phyloP scores from a whole-genome alignment of 495 filamentous ascomycete genomes.

The Lepraria neglecta region DNA sequence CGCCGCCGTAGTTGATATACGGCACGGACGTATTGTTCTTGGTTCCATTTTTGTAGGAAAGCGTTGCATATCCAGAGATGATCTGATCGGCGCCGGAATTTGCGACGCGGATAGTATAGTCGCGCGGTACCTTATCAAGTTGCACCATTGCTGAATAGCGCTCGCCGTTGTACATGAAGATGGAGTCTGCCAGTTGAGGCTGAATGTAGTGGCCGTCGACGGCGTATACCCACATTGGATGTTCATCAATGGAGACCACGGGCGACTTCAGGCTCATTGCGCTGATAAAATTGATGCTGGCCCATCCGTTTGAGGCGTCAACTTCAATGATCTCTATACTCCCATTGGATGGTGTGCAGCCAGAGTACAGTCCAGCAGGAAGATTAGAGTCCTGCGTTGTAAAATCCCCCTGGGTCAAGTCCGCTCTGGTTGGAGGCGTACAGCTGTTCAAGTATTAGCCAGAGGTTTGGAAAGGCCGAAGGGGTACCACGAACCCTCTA shows the following conservation, averaged over 20 bases:
- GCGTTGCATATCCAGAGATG: conserved; percentile 31
- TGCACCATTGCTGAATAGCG: conserved; percentile 39
- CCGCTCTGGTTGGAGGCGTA: conserved; percentile 15
- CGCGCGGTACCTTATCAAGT: conserved; percentile 30
- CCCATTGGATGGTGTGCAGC: conserved; percentile 34
- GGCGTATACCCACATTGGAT: conserved; percentile 41
- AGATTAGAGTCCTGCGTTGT: conserved; percentile 12
- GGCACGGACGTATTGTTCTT: not conserved
- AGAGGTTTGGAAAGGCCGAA: conserved; percentile 6
- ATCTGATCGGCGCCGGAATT: conserved; percentile 34
- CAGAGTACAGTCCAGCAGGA: conserved; percentile 26
- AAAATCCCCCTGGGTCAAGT: conserved; percentile 11
- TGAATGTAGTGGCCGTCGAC: conserved; percentile 42
- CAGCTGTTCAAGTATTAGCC: conserved; percentile 17
- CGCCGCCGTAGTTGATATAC: conserved; percentile 34
- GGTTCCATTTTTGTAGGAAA: conserved; percentile 27
- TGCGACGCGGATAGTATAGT: conserved; percentile 40
- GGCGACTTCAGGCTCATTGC: conserved; percentile 31
- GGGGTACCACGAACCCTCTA: conserved; percentile 1
- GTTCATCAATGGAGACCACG: conserved; percentile 39
- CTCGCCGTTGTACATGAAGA: conserved; percentile 38
- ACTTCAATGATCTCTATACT: conserved; percentile 30
- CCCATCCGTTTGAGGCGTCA: conserved; percentile 31
- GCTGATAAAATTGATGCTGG: conserved; percentile 37
- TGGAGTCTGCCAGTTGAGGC: conserved; percentile 36